phyloP scores from a whole-genome alignment of 2,329 filamentous ascomycete species.

The Fusarium sp. region DNA sequence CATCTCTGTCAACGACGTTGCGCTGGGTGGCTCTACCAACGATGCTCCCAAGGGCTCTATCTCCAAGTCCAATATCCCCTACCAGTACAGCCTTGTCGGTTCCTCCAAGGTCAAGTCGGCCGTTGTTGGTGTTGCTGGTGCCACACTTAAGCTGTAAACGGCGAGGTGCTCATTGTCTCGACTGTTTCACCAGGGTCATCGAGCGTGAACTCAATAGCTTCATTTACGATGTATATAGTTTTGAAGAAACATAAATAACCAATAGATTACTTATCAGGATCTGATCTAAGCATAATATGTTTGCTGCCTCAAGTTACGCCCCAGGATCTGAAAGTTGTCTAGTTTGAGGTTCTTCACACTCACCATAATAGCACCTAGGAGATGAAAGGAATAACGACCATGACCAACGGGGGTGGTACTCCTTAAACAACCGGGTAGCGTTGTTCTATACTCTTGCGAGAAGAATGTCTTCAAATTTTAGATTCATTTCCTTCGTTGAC shows the following conservation, averaged over 20 bases:
- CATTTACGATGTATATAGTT: slow-evolving; percentile 25
- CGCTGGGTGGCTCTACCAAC: slow-evolving; percentile 52
- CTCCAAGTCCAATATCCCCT: slow-evolving; percentile 63
- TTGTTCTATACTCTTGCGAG: too few species aligned
- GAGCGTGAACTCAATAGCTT: background rate
- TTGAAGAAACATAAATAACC: slow-evolving; percentile 7
- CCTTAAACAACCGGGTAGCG: too few species aligned
- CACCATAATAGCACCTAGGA: too few species aligned
- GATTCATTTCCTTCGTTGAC: too few species aligned
- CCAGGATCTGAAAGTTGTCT: too few species aligned
- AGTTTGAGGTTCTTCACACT: too few species aligned
- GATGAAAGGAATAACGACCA: too few species aligned
- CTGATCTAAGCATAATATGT: background rate
- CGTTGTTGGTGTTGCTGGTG: slow-evolving; percentile 54
- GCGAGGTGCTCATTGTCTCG: background rate
- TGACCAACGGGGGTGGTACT: too few species aligned
- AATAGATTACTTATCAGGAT: background rate
- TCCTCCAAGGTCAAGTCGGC: slow-evolving; percentile 58
- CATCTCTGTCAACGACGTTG: slow-evolving; percentile 55
- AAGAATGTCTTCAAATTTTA: too few species aligned
- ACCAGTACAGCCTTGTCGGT: slow-evolving; percentile 60
- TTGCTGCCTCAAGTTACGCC: background rate
- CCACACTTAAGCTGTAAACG: slow-evolving; percentile 51
- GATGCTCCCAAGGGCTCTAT: slow-evolving; percentile 62
- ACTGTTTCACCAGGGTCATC: background rate